phyloP scores from a whole-genome alignment of 1,284 basidiomycete species.

The Gomphus sp. region DNA sequence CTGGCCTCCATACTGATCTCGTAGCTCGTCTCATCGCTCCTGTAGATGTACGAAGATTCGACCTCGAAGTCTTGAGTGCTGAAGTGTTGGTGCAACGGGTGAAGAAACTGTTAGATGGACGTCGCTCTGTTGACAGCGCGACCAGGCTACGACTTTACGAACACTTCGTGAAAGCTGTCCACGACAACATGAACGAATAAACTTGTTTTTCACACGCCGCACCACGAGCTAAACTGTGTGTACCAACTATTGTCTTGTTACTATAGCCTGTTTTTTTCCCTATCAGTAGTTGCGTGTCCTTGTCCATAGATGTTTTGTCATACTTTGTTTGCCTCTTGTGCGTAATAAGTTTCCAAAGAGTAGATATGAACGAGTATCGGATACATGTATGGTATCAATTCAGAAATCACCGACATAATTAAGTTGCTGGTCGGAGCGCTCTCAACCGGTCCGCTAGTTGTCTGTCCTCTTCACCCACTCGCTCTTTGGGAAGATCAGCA shows the following conservation, averaged over 20 bases:
- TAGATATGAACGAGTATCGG: neutral
- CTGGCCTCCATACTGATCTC: neutral
- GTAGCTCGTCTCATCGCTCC: neutral
- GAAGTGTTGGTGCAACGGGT: constrained; percentile 8
- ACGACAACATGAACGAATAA: constrained; percentile 2
- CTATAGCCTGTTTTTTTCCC: neutral
- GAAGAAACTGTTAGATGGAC: constrained; percentile 8
- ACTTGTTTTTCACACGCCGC: neutral
- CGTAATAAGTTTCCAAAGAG: neutral
- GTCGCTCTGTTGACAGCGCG: neutral
- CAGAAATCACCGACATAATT: constrained; percentile 13
- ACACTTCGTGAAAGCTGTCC: constrained; percentile 6
- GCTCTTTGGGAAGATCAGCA: constrained; percentile 49
- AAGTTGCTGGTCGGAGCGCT: constrained; percentile 71
- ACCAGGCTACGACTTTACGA: constrained; percentile 2
- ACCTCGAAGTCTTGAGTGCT: constrained; percentile 3
- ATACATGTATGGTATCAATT: neutral
- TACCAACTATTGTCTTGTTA: neutral
- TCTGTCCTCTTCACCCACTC: constrained; percentile 67
- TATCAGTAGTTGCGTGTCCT: neutral
- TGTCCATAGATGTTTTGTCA: neutral
- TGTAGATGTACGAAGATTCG: constrained; percentile 6
- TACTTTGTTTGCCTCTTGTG: neutral
- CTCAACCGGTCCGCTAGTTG: constrained; percentile 74
- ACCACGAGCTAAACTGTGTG: neutral